Percentiles rank a stretch among this genome's conserved stretches.
Conservation (phyloP, 2,329 filamentous ascomycete genomes). For the Pseudogymnoascus sp. region DNA sequence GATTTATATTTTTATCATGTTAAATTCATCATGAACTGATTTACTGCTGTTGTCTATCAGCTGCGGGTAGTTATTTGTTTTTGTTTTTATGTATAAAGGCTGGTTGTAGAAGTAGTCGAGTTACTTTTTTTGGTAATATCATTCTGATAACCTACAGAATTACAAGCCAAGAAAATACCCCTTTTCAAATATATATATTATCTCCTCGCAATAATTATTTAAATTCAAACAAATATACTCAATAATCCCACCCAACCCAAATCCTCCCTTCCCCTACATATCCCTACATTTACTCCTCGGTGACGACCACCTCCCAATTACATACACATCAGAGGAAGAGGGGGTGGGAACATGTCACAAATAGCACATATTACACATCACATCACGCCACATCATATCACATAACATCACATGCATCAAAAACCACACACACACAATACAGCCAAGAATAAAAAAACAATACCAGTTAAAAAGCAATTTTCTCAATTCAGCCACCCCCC, state of each 20-base stretch:
- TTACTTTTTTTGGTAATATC: neutral
- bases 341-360: neutral
- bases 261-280: neutral
- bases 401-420: neutral
- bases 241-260: neutral
- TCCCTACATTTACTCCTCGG: neutral
- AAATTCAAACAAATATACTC: neutral
- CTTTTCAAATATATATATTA: neutral
- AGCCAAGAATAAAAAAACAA: neutral
- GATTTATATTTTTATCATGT: neutral
- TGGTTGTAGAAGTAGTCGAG: neutral
- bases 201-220: neutral
- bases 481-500: neutral
- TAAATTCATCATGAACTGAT: neutral
- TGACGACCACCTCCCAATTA: neutral
- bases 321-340: neutral
- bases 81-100: neutral
- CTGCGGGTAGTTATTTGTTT: neutral
- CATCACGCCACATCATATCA: neutral
- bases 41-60: neutral
- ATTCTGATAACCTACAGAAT: neutral
- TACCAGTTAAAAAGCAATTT: constrained; percentile 1
- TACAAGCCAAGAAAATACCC: neutral
- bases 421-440: neutral
- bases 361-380: neutral